These are phyloP conservation scores for Clarkia xantiana DNA, from an alignment of 345 rosid genomes.

Conservation along the genomic window DNA sequence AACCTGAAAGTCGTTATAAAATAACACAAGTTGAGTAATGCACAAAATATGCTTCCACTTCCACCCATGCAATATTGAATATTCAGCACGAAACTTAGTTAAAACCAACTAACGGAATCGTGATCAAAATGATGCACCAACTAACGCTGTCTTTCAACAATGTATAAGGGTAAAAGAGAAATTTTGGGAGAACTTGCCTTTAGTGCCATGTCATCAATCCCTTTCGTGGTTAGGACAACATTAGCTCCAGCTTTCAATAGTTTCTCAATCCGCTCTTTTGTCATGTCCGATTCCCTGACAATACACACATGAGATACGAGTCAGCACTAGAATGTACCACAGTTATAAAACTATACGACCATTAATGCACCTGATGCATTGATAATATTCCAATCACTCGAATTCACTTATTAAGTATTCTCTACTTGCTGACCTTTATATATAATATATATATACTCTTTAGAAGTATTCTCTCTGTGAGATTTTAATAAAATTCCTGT, in stretches of 20 bases:
- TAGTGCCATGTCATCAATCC: slow-evolving; percentile 98
- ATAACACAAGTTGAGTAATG: too few species aligned
- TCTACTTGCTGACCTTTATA: not conserved
- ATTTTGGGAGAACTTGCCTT: slow-evolving; percentile 28
- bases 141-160: too few species aligned
- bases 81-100: too few species aligned
- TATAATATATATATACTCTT: too few species aligned
- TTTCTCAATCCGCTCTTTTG: slow-evolving; percentile 83
- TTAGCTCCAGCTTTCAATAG: slow-evolving; percentile 94
- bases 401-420: not conserved
- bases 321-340: not conserved
- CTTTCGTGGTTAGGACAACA: slow-evolving; percentile 80
- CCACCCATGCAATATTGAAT: too few species aligned
- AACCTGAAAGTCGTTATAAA: too few species aligned
- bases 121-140: too few species aligned
- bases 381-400: not conserved
- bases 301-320: slow-evolving; percentile 3
- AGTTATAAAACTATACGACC: not conserved
- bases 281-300: slow-evolving; percentile 83
- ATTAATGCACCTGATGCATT: not conserved
- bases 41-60: too few species aligned
- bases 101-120: too few species aligned
- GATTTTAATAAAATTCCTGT: too few species aligned
- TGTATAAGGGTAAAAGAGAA: not conserved
- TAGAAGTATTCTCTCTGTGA: too few species aligned